phyloP scores from a whole-genome alignment of 2,329 filamentous ascomycete species.

The Zarea fungicola region DNA sequence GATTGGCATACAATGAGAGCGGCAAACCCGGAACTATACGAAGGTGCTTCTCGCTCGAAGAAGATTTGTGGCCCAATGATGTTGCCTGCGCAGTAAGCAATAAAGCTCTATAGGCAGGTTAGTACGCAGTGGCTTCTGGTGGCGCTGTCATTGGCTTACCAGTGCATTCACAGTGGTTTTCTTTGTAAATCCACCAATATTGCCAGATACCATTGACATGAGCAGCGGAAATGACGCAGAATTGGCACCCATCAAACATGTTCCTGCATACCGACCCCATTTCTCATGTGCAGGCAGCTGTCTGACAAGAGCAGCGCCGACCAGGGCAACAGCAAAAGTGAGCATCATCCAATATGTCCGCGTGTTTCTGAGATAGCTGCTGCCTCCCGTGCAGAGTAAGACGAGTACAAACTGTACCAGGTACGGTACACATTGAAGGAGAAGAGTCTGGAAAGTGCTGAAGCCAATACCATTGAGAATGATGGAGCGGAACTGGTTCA shows the following conservation, averaged over 20 bases:
- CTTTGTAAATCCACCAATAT: conserved; percentile 59
- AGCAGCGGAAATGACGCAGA: conserved; percentile 37
- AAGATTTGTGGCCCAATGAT: conserved; percentile 58
- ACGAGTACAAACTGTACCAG: conserved; percentile 22
- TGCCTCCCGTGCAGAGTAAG: conserved; percentile 18
- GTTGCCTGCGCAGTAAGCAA: conserved; percentile 49
- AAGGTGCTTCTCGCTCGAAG: conserved; percentile 49
- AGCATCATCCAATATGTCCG: conserved; percentile 23
- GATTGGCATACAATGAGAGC: conserved; percentile 57
- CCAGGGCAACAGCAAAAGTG: conserved; percentile 17
- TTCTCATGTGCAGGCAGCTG: conserved; percentile 14
- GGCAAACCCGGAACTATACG: conserved; percentile 57
- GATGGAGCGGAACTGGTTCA: conserved; percentile 20
- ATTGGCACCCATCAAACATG: conserved; percentile 51
- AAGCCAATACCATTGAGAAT: conserved; percentile 21
- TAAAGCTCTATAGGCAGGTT: background rate
- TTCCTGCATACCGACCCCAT: conserved; percentile 20
- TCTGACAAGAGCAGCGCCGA: conserved; percentile 21
- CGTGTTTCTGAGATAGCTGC: conserved; percentile 20
- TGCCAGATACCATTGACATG: conserved; percentile 52
- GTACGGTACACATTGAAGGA: conserved; percentile 18
- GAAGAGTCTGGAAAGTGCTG: conserved; percentile 17
- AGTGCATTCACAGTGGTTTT: conserved; percentile 54
- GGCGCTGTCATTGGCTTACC: conserved; percentile 22
- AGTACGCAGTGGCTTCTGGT: background rate